Base-by-base conservation (phyloP, 352 stramenopile species). In the Elongisporangium prolatum region DNA sequence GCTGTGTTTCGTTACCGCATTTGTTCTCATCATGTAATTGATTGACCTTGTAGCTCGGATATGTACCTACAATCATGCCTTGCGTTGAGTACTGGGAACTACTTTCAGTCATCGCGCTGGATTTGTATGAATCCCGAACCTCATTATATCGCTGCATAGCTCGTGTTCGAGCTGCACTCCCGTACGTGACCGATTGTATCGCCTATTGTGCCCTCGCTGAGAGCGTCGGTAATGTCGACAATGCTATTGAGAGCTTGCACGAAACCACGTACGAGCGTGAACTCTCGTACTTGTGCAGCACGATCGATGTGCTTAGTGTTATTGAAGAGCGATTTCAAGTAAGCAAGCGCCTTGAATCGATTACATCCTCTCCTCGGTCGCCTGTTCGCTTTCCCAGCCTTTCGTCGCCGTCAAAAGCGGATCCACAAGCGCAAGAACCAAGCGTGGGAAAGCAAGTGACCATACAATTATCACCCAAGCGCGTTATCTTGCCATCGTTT, bases 141-240 rank as follows among this genome's bases (percentile, higher is more conserved):
- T 40, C 48, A 34, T 69, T 88, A 56, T 68, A 75, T 22, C 73
- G 68, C 21, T 60, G 59, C n/a, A 68, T 89, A 52, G 59, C 69
- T 3, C 67, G 67, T 8, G 74, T 91, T 37, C 71, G 77, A 22
- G 63, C 56, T 13, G 53, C 68, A 10, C 37, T 86, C 17, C 77
- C 79, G 1, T 57, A 78, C 17, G 67, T 79, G 16, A 77, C 64
- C 0, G 77, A 89, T 7, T 65, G 73, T 44, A 60, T 87, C 3
- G 79, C 75, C 17, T 89, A 71, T 20, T 89, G 75, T 34, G 77
- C 79, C 2, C 54, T 91, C 1, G 79, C 77, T n/a, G 79, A 91
- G 51, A 71, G 68, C 17, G 50, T 75, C 1, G 77, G 75, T 2
- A 67, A 83, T 25, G 77, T 78, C 5, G 63, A 80, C 2, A 48